Percentiles rank a stretch among this genome's conserved stretches.
Evolutionary conservation across 148 eudicot species (phyloP).

Genomic region (Chenopodium berlandieri): DNA sequence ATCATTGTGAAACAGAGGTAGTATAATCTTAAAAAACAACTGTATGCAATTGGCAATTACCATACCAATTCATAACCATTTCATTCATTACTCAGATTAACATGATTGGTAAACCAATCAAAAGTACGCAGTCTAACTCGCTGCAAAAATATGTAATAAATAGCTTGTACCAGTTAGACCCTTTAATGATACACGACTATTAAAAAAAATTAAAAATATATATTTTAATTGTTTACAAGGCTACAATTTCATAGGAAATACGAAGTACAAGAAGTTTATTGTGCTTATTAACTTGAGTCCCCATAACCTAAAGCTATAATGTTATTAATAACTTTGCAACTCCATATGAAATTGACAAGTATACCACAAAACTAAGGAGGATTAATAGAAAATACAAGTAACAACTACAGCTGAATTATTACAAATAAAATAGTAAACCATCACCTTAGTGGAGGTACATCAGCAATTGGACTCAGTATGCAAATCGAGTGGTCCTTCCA

Average conservation of each 20-base stretch:
- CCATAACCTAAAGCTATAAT: not conserved
- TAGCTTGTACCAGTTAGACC: not conserved
- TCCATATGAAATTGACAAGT: not conserved
- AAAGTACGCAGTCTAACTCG: too few relatives aligned
- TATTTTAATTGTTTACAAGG: too few relatives aligned
- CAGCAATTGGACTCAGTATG: not conserved
- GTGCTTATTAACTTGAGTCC: not conserved
- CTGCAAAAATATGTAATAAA: too few relatives aligned
- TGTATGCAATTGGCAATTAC: not conserved
- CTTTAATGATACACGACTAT: not conserved
- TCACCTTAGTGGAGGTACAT: not conserved
- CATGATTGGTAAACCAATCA: too few relatives aligned
- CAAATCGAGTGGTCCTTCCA: not conserved
- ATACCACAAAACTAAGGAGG: slow-evolving; percentile 6
- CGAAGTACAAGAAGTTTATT: not conserved
- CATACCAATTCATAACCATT: not conserved
- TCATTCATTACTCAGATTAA: too few relatives aligned
- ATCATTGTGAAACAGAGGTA: too few relatives aligned
- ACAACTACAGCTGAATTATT: not conserved
- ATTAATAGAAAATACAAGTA: not conserved
- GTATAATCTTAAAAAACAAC: not conserved
- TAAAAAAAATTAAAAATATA: too few relatives aligned
- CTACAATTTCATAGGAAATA: not conserved
- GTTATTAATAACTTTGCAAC: not conserved
- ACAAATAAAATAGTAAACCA: not conserved